Base-by-base conservation (phyloP, 148 eudicot species). In the Camellia lanceoleosa region DNA sequence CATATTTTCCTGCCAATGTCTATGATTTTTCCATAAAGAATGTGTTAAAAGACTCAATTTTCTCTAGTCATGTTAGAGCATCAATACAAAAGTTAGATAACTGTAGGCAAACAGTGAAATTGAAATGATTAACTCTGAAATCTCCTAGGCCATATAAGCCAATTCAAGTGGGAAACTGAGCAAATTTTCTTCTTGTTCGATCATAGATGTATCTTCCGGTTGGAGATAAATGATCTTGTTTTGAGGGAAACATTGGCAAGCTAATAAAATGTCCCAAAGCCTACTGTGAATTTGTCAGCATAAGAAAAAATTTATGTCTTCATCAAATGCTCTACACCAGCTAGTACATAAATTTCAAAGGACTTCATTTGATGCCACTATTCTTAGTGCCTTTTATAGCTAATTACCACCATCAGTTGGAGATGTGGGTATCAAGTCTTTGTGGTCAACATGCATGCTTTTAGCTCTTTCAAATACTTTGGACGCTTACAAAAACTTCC, bases 101-200 rank as follows among this genome's bases (percentile, higher is more conserved):
- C 20, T 5, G 15, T 1, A 51, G 59, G 54, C 73, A 30, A 23
- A 72, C 8, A 4, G 44, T 10, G 5, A 72, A 51, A 72, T 10
- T 51, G 43, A 72, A 72, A 52, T 72, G 75, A 59, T 52, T 72
- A 72, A 38, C 56, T 43, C 75, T 51, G 42, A 52, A 72, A 72
- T n/a, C 59, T 43, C 6, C n/a, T 68, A 49, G 71, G 71, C 44
- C 13, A 38, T n/a, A 68, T 43, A 30, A 30, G 38, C 38, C 52
- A 5, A 68, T 43, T 46, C 54, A 44, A 18, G 54, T 70, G 55
- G 30, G 73, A 70, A 70, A 44, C 55, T 18, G 19, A 18, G 55
- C 54, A 70, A 18, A 44, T 51, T 72, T 72, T 52, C 60, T 52
- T 72, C 59, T 49, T 52, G 59, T 72, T 70, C 42, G 18, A 68